Evolutionary conservation across 495 filamentous ascomycete genomes (phyloP).

Genomic region (Neurospora terricola): DNA sequence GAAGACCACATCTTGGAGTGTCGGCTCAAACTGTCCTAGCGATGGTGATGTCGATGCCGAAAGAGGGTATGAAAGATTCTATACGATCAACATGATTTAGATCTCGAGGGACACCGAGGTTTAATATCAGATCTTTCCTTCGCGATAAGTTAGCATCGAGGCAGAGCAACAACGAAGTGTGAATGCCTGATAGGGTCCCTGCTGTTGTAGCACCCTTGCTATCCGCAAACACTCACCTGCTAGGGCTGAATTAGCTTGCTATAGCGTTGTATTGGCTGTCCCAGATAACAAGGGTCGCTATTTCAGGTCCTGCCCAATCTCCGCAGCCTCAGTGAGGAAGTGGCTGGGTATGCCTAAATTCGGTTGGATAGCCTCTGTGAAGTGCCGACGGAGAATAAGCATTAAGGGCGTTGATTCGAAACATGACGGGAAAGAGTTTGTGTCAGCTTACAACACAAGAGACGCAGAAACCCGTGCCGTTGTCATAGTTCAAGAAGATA

Average conservation of each 20-base stretch:
- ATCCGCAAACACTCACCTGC: background rate
- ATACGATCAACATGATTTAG: background rate
- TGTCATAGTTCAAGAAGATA: background rate
- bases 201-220: background rate
- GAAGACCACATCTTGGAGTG: constrained; percentile 20
- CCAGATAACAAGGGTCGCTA: background rate
- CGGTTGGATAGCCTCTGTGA: background rate
- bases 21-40: background rate
- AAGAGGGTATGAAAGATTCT: background rate
- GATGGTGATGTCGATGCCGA: background rate
- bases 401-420: background rate
- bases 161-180: background rate
- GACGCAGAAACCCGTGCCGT: background rate
- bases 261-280: background rate
- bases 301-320: background rate
- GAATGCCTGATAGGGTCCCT: background rate
- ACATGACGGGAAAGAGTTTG: background rate
- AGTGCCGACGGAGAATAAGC: background rate
- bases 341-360: background rate
- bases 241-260: background rate
- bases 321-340: background rate
- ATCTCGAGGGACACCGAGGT: background rate
- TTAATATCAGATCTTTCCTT: background rate
- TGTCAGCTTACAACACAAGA: background rate
- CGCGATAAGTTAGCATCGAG: background rate